Conservation (phyloP, 495 filamentous ascomycete genomes). For the Xeromyces bisporus region DNA sequence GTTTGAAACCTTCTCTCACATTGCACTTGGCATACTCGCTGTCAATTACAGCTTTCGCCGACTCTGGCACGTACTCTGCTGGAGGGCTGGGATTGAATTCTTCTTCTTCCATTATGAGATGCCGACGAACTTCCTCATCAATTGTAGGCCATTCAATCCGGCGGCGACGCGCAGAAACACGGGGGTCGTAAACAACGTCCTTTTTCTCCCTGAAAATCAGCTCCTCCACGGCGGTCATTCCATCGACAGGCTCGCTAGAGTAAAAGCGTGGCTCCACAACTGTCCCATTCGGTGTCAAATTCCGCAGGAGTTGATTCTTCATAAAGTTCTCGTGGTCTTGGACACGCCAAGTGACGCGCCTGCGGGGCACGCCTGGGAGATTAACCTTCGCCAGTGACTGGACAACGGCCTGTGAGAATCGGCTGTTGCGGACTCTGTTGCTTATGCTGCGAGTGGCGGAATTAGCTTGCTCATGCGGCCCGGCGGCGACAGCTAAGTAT, state of each 20-base stretch:
- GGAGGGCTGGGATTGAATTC: no score
- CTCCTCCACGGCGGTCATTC: background rate
- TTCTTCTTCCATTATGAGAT: background rate
- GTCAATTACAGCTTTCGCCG: slow-evolving; percentile 1
- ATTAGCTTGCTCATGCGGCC: no score
- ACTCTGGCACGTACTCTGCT: no score
- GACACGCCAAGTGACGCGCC: background rate
- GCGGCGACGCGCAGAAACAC: slow-evolving; percentile 1
- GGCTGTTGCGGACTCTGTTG: slow-evolving; percentile 1
- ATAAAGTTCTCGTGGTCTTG: background rate
- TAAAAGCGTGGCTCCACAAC: background rate
- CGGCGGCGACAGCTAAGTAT: background rate
- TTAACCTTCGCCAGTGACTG: slow-evolving; percentile 1
- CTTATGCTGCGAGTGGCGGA: slow-evolving; percentile 2
- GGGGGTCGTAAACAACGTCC: slow-evolving; percentile 1
- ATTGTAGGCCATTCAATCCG: slow-evolving; percentile 1
- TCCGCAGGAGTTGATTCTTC: background rate
- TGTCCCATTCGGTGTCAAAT: background rate
- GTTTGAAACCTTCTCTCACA: background rate
- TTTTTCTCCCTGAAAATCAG: background rate
- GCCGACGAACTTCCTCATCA: background rate
- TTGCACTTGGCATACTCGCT: slow-evolving; percentile 1
- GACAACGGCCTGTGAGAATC: background rate
- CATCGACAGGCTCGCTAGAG: slow-evolving; percentile 1
- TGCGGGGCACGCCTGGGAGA: slow-evolving; percentile 1